These are phyloP conservation scores for Cladorrhinum sp. DNA, from an alignment of 2,329 filamentous ascomycete species.

Conservation along the genomic window DNA sequence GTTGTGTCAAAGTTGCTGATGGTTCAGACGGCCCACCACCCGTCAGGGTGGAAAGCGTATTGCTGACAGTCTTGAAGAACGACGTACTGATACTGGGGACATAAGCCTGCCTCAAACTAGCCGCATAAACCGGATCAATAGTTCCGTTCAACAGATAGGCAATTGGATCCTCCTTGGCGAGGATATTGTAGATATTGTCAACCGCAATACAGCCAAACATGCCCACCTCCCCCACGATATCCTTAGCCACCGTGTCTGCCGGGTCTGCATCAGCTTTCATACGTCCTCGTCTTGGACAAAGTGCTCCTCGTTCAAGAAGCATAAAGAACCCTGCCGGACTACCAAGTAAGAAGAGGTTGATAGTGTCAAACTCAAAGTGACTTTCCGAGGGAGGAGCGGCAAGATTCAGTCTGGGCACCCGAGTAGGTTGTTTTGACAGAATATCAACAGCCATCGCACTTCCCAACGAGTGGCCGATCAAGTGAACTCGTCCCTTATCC, in stretches of 20 bases:
- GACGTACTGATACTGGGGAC: slow-evolving; percentile 71
- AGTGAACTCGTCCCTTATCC: slow-evolving; percentile 76
- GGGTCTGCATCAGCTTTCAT: slow-evolving; percentile 71
- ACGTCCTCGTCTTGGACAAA: slow-evolving; percentile 74
- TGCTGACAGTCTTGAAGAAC: slow-evolving; percentile 62
- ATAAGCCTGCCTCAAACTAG: slow-evolving; percentile 70
- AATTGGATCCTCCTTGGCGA: slow-evolving; percentile 70
- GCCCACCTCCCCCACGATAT: slow-evolving; percentile 73
- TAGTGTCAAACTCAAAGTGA: slow-evolving; percentile 88
- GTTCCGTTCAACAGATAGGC: slow-evolving; percentile 90
- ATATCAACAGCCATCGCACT: slow-evolving; percentile 94
- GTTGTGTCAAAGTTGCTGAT: slow-evolving; percentile 12
- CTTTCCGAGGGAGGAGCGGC: slow-evolving; percentile 44
- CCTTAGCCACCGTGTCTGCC: slow-evolving; percentile 52
- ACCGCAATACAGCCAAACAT: slow-evolving; percentile 88
- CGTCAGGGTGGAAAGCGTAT: slow-evolving; percentile 60
- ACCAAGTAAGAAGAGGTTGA: slow-evolving; percentile 82
- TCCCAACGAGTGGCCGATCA: slow-evolving; percentile 90
- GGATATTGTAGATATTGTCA: slow-evolving; percentile 94
- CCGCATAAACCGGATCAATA: slow-evolving; percentile 76
- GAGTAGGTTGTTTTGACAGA: slow-evolving; percentile 81
- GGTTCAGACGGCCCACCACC: slow-evolving; percentile 38
- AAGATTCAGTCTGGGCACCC: slow-evolving; percentile 52
- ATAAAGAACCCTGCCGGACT: slow-evolving; percentile 93
- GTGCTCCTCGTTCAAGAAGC: slow-evolving; percentile 68